Percentiles rank a stretch among this genome's conserved stretches.
These are phyloP conservation scores for Fragaria nilgerrensis DNA, from an alignment of 306 rosid genomes.

Conservation along the genomic window DNA sequence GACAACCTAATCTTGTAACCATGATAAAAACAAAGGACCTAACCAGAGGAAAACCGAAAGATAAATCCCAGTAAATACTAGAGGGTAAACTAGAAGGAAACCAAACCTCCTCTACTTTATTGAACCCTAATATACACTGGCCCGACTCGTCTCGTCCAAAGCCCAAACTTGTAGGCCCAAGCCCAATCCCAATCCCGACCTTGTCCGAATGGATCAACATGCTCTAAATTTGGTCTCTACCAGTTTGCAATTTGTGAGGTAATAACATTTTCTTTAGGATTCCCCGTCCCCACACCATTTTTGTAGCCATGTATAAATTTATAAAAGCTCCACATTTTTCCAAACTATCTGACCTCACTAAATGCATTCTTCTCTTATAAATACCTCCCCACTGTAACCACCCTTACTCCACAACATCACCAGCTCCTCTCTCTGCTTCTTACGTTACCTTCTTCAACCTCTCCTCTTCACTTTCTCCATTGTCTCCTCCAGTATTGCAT, in stretches of 20 bases:
- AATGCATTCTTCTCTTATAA: slow-evolving; percentile 10
- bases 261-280: background rate
- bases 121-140: too few species aligned
- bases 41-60: too few species aligned
- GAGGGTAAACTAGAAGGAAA: too few species aligned
- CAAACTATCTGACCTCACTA: background rate
- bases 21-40: too few species aligned
- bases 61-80: too few species aligned
- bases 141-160: too few species aligned
- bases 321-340: background rate
- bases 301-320: background rate
- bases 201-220: background rate
- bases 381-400: background rate
- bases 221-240: background rate
- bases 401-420: background rate
- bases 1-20: too few species aligned
- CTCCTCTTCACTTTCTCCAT: background rate
- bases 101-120: too few species aligned
- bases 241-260: background rate
- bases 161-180: too few species aligned
- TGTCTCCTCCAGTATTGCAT: slow-evolving; percentile 43
- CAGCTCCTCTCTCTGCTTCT: background rate
- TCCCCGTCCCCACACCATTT: background rate
- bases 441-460: background rate
- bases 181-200: too few species aligned